Evolutionary conservation across 2,329 filamentous ascomycete genomes (phyloP), one percentile per base, ranked within the genome.

Genomic region (Fusarium transvaalense): DNA sequence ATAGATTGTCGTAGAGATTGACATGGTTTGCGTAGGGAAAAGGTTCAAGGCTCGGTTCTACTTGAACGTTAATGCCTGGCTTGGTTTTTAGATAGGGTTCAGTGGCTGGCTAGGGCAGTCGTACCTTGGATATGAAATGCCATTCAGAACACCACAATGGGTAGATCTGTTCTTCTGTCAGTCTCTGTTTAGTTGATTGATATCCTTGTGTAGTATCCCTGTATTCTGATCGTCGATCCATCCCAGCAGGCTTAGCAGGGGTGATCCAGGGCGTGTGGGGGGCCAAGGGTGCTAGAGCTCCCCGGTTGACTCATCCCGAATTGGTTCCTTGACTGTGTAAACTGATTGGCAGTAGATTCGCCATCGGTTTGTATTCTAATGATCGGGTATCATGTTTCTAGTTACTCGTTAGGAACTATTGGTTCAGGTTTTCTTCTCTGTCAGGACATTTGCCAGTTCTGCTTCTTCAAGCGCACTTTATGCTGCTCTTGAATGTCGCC

Each of bases 261-360:
- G 37, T 25, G 10, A 37, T 10, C 52, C 13, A 23, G 13, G 29
- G 3, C n/a, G n/a, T 15, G 53, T 31, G 45, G 60, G 23, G 38
- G 41, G 14, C 15, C 15, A 32, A 41, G 32, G 35, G 19, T 41
- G 27, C 52, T 55, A 21, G 31, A 23, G 21, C 35, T 61, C 46
- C 48, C 71, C 68, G 68, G 56, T 56, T 73, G 71, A 73, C 68
- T 73, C 71, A 73, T 60, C 52, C 66, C 56, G 66, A 27, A 27
- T 34, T 34, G 23, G 23, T 27, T 27, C 12, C 13, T 25, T 8
- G 17, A 31, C 6, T 19, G 34, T 48, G 31, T 35, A 48, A 48
- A 35, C 21, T 23, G 32, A 34, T 34, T 45, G 41, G 25, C 12
- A 29, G 29, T 29, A 25, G 23, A 32, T 17, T 34, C 10, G 23